These are phyloP conservation scores for Favolaschia claudopus DNA, from an alignment of 768 basidiomycete genomes.

Conservation along the genomic window DNA sequence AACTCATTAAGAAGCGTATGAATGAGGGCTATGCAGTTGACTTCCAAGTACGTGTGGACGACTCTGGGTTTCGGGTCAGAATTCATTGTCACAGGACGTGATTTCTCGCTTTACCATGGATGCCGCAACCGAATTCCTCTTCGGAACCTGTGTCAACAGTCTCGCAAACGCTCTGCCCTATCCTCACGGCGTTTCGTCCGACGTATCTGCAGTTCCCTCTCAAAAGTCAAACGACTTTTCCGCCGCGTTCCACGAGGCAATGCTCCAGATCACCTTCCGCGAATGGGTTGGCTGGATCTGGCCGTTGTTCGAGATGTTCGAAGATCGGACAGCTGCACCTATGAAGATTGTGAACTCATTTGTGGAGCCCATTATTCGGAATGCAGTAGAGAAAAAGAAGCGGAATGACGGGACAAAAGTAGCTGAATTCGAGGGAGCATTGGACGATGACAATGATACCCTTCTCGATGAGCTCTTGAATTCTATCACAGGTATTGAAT, in stretches of 20 bases:
- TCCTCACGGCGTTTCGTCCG: constrained; percentile 35
- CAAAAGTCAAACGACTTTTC: no score
- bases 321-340: constrained; percentile 10
- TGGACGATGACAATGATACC: constrained; percentile 42
- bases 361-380: constrained; percentile 41
- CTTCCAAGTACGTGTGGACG: constrained; percentile 30
- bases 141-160: constrained; percentile 51
- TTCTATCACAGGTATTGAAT: constrained; percentile 43
- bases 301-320: no score
- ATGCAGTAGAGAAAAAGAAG: constrained; percentile 32
- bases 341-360: constrained; percentile 48
- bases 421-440: constrained; percentile 5
- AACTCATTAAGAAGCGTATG: constrained; percentile 21
- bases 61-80: no score
- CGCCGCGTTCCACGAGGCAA: no score
- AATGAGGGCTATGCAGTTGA: constrained; percentile 21
- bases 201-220: no score
- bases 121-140: constrained; percentile 62
- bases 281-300: no score
- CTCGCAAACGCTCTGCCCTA: constrained; percentile 46
- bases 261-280: no score
- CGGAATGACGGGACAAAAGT: neutral
- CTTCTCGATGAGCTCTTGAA: constrained; percentile 50
- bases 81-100: no score
- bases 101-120: constrained; percentile 59